Base-by-base conservation (phyloP, 345 rosid genomes). In the Capsella bursapastoris region DNA sequence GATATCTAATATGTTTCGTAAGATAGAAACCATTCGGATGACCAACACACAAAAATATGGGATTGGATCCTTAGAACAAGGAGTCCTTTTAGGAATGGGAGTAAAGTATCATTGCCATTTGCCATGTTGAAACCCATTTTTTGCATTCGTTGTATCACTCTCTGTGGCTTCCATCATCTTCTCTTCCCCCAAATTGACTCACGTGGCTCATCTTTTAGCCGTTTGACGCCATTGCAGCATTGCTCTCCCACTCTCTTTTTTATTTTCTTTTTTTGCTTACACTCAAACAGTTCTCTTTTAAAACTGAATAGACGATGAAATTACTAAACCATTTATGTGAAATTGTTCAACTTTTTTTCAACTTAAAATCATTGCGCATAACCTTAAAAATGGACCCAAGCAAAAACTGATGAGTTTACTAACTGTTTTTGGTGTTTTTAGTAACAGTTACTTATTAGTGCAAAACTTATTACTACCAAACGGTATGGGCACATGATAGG, bases 401-500 rank as follows among this genome's bases (percentile, higher is more conserved):
- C 15, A 37, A 37, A 41, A 28, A 40, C 6, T 68, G 40, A 27
- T 28, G 15, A 41, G 69, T 16, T 29, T 22, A n/a, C 29, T 40
- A 15, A 22, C 16, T 34, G 8, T 44, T 6, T 6, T 9, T 35
- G 22, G 27, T 15, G 50, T 52, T 61, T 41, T 40, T 55, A 51
- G 43, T 41, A 41, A 40, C 41, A 8, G 3, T 2, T 37, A 40
- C 3, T 61, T 7, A 29, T 16, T 50, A 15, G 16, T n/a, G 32
- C 27, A 22, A 65, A 35, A 18, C 18, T 18, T 22, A 9, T 25
- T 50, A n/a, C 12, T 29, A 43, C 40, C 74, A 60, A 67, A 68
- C 13, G 74, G 44, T 8, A 61, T 76, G 79, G 68, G 74, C 73
- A 74, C 61, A 50, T 59, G 62, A 67, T 53, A 58, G 29, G 49